Base-by-base conservation (phyloP, 805 yeast species). In the Wickerhamomyces canadensis region DNA sequence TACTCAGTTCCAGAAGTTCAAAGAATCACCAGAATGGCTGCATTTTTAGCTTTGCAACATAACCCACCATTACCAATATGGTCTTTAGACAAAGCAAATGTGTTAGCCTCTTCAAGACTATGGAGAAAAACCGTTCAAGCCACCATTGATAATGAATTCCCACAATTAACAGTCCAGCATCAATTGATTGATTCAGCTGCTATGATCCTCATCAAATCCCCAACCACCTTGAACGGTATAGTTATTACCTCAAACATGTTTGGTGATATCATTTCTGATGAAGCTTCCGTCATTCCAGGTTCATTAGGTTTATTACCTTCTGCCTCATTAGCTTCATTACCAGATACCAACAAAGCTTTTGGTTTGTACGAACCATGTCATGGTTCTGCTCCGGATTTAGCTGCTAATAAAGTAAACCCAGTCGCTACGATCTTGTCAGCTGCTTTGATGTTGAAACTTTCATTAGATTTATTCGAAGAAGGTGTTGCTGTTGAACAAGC, bases 141-240 rank as follows among this genome's bases (percentile, higher is more conserved):
- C 55, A 84, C 89, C 32, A 83, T 93, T 49, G 66, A 72, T 43
- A 76, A 80, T 44, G 98, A 93, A 65, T 93, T 93, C 72, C 98
- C 98, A 37, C 84, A 80, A 53, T 69, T 93, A 54, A 74, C 72
- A 19, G 72, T 89, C 32, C 86, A 91, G 61, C 96, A 93, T 66
- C 98, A 93, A 70, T 76, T 93, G 62, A 91, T 93, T 54, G 98
- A 93, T 65, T 89, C 98, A 12, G 98, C 98, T 36, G 98, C 98
- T 35, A 93, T 93, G 98, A 91, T 91, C 57, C 69, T 93, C 52
- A 84, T 93, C 52, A 88, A 93, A 67, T 78, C 76, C 44, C 98
- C 98, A 54, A 83, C 89, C 30, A 80, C 80, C 51, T 75, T 93
- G 58, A 93, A 93, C 60, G 98, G 98, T 65, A 74, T 93, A 35